Percentiles rank a stretch among this genome's conserved stretches.
Conservation (phyloP, 2,329 filamentous ascomycete genomes). For the Hypoxylon rubiginosum region DNA sequence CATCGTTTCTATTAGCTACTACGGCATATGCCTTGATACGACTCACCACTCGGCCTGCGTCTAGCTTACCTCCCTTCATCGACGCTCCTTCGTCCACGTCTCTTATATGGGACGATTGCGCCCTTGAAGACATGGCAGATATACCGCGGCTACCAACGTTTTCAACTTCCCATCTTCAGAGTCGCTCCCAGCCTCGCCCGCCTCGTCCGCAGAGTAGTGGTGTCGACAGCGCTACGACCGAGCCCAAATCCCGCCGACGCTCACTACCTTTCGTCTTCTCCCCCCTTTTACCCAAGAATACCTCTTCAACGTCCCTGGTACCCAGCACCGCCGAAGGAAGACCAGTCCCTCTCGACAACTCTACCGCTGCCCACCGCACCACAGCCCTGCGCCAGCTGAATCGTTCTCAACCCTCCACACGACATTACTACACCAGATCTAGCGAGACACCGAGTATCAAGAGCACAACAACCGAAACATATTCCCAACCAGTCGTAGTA, state of each 20-base stretch:
- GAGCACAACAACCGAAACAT: slow-evolving; percentile 59
- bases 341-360: slow-evolving; percentile 69
- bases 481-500: slow-evolving; percentile 75
- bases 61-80: slow-evolving; percentile 13
- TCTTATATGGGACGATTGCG: slow-evolving; percentile 27
- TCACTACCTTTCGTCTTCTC: slow-evolving; percentile 64
- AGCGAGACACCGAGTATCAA: slow-evolving; percentile 65
- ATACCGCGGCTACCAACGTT: slow-evolving; percentile 19
- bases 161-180: slow-evolving; percentile 41
- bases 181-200: slow-evolving; percentile 36
- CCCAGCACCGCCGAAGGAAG: slow-evolving; percentile 68
- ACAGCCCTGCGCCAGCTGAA: slow-evolving; percentile 72
- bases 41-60: slow-evolving; percentile 20
- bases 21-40: slow-evolving; percentile 24
- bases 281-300: slow-evolving; percentile 60
- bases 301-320: slow-evolving; percentile 66
- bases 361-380: slow-evolving; percentile 68
- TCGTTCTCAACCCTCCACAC: slow-evolving; percentile 66
- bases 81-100: slow-evolving; percentile 19
- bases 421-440: slow-evolving; percentile 69
- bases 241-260: slow-evolving; percentile 51
- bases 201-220: not conserved
- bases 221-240: not conserved
- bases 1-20: slow-evolving; percentile 25
- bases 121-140: slow-evolving; percentile 36